Evolutionary conservation across 805 yeast species (phyloP).

Genomic region (Saccharomycopsis sp.): DNA sequence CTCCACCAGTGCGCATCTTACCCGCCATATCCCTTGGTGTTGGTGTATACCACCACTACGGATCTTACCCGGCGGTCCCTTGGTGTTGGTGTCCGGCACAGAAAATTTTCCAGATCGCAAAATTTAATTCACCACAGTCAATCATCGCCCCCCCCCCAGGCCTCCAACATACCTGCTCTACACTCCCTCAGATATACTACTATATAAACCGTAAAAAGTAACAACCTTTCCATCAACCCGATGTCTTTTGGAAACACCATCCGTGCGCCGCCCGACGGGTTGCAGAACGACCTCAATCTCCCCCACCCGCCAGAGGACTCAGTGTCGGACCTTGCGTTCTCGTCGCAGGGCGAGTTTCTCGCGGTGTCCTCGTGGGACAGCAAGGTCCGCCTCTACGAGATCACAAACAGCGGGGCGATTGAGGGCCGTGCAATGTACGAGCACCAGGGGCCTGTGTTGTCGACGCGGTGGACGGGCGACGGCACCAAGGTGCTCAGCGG

Average conservation of each 20-base stretch:
- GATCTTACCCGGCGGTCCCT: too few species aligned
- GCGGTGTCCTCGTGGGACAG: constrained; percentile 92
- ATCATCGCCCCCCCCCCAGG: too few species aligned
- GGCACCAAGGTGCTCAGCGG: constrained; percentile 85
- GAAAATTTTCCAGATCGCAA: too few species aligned
- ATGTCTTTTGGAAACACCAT: constrained; percentile 11
- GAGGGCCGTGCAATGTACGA: constrained; percentile 87
- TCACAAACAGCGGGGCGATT: constrained; percentile 63
- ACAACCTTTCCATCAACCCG: background rate
- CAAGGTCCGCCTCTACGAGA: constrained; percentile 88
- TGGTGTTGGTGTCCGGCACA: too few species aligned
- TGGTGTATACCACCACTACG: too few species aligned
- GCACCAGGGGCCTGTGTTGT: constrained; percentile 82
- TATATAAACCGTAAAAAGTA: background rate
- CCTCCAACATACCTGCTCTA: too few species aligned
- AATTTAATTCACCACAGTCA: too few species aligned
- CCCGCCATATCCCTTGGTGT: too few species aligned
- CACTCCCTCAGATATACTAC: too few species aligned
- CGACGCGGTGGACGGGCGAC: constrained; percentile 76
- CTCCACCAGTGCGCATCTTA: too few species aligned
- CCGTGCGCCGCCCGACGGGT: constrained; percentile 3
- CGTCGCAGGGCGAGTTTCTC: constrained; percentile 76
- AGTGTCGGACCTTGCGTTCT: constrained; percentile 73
- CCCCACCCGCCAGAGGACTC: constrained; percentile 90
- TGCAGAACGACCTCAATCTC: constrained; percentile 56